A percentile compares a stretch with the other conserved stretches of the same genome.
Evolutionary conservation across 768 basidiomycete species (phyloP).

Genomic region (Filobasidium floriforme): DNA sequence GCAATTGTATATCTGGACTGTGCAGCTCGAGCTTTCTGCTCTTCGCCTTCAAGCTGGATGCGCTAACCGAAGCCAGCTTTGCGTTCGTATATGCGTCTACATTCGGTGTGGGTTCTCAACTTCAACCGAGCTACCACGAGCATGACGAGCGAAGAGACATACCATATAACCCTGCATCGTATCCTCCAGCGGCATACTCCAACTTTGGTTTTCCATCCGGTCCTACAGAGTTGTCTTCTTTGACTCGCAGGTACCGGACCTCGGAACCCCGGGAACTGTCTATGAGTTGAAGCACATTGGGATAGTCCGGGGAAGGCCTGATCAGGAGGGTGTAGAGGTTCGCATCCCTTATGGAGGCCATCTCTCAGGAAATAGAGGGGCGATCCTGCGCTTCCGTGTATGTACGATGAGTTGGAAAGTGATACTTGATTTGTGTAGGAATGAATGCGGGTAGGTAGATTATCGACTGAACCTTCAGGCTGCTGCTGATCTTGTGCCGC

Average conservation of each 20-base stretch:
- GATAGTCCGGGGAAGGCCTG: conserved; percentile 15
- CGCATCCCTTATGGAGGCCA: conserved; percentile 19
- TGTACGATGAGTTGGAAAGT: too few relatives aligned
- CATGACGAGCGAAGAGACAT: conserved; percentile 2
- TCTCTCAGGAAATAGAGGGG: neutral
- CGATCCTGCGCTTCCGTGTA: too few relatives aligned
- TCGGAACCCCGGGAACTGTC: conserved; percentile 19
- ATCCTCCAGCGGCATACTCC: conserved; percentile 15
- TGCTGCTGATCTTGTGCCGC: too few relatives aligned
- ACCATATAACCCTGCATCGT: conserved; percentile 34
- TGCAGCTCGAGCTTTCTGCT: conserved; percentile 37
- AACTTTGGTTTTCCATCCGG: neutral
- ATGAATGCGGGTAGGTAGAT: too few relatives aligned
- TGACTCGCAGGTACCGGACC: conserved; percentile 14
- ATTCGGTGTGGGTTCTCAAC: too few relatives aligned
- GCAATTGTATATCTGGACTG: conserved; percentile 39
- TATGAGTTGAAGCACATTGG: conserved; percentile 16
- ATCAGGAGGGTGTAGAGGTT: conserved; percentile 26
- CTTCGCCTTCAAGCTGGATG: conserved; percentile 31
- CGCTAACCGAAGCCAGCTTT: conserved; percentile 34
- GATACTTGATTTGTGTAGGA: too few relatives aligned
- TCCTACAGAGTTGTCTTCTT: neutral
- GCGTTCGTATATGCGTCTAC: conserved; percentile 36
- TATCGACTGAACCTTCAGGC: too few relatives aligned
- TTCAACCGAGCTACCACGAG: too few relatives aligned